A percentile compares a stretch with the other conserved stretches of the same genome.
These are phyloP conservation scores for Aspergillus tubingensis DNA, from an alignment of 2,329 filamentous ascomycete genomes.

Conservation along the genomic window DNA sequence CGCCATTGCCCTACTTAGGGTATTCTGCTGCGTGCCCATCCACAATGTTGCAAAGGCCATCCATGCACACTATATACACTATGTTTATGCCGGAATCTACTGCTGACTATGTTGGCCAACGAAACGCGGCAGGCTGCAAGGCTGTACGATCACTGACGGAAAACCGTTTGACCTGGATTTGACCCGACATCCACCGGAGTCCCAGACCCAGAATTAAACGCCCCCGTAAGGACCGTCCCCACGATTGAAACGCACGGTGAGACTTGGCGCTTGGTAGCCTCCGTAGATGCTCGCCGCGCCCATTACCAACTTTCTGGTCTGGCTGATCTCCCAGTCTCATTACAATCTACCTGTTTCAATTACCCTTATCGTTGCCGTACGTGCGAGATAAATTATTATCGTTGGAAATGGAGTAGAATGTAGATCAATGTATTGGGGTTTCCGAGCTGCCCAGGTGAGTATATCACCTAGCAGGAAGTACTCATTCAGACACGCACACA, in stretches of 20 bases:
- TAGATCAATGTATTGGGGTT: background rate
- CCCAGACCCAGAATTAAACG: background rate
- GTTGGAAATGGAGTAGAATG: background rate
- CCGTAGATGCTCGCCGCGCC: background rate
- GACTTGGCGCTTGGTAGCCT: background rate
- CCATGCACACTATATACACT: too few relatives aligned
- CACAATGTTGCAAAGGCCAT: too few relatives aligned
- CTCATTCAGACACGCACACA: slow-evolving; percentile 5
- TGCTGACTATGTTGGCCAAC: background rate
- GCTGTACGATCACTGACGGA: background rate
- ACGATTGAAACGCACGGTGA: slow-evolving; percentile 7
- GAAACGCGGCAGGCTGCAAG: background rate
- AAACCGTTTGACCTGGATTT: background rate
- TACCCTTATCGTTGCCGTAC: too few relatives aligned
- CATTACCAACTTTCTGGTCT: too few relatives aligned
- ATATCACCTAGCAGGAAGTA: background rate
- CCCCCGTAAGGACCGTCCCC: background rate
- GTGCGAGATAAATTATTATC: too few relatives aligned
- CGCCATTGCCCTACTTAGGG: too few relatives aligned
- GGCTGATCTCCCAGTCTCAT: too few relatives aligned
- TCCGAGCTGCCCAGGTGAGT: background rate
- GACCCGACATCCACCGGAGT: background rate
- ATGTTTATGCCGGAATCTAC: too few relatives aligned
- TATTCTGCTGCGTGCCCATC: too few relatives aligned
- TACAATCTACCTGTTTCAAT: background rate